phyloP scores from a whole-genome alignment of 2,329 filamentous ascomycete species.

The Juglanconis oblonga region DNA sequence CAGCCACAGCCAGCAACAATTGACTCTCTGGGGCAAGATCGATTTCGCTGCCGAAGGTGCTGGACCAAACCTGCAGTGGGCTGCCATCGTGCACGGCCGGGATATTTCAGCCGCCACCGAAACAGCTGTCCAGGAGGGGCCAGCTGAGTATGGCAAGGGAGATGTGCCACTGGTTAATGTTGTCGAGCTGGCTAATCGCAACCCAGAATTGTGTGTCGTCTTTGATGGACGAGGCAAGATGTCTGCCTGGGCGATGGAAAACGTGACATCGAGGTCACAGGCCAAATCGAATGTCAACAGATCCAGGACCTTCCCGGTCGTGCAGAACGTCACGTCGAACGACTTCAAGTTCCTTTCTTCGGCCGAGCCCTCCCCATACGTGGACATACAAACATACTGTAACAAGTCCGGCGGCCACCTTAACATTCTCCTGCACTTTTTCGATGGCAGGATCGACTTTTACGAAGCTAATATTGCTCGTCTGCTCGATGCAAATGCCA shows the following conservation, averaged over 20 bases:
- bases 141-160: constrained; percentile 55
- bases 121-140: constrained; percentile 63
- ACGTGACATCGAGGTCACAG: constrained; percentile 70
- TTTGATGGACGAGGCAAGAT: constrained; percentile 81
- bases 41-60: constrained; percentile 60
- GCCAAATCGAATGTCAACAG: constrained; percentile 25
- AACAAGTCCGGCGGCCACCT: constrained; percentile 62
- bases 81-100: constrained; percentile 78
- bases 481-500: constrained; percentile 71
- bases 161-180: constrained; percentile 78
- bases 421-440: constrained; percentile 75
- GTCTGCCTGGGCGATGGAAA: constrained; percentile 91
- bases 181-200: constrained; percentile 79
- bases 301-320: constrained; percentile 78
- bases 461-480: constrained; percentile 76
- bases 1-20: constrained; percentile 64
- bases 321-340: constrained; percentile 62
- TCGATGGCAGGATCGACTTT: constrained; percentile 80
- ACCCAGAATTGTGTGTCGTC: constrained; percentile 82
- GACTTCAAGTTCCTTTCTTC: constrained; percentile 47
- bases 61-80: constrained; percentile 52
- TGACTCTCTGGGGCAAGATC: constrained; percentile 78
- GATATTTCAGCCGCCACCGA: constrained; percentile 79
- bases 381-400: constrained; percentile 72
- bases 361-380: constrained; percentile 39